These are phyloP conservation scores for Stylosanthes scabra DNA, from an alignment of 331 rosid species.

Conservation along the genomic window DNA sequence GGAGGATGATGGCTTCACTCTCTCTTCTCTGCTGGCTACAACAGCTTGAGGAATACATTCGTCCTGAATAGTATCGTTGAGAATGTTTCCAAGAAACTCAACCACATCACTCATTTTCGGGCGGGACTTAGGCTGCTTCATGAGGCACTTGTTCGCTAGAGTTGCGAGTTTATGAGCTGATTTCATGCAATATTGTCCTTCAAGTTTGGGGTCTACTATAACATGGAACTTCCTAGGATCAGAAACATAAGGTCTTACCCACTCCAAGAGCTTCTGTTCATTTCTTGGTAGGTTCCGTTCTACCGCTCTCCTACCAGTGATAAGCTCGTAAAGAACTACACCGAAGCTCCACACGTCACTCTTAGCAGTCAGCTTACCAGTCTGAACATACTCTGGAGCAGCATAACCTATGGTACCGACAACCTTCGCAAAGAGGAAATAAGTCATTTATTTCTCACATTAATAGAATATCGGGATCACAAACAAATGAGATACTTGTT, in stretches of 20 bases:
- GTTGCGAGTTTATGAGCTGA: conserved; percentile 85
- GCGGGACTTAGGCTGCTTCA: conserved; percentile 87
- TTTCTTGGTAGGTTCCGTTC: conserved; percentile 91
- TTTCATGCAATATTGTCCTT: conserved; percentile 68
- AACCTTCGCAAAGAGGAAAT: conserved; percentile 59
- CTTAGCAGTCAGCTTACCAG: conserved; percentile 88
- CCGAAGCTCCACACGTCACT: conserved; percentile 99
- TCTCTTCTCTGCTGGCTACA: conserved; percentile 44
- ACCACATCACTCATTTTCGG: conserved; percentile 98
- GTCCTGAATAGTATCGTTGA: conserved; percentile 52
- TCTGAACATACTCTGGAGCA: conserved; percentile 98
- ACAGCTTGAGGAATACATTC: conserved; percentile 46
- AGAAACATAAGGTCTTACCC: conserved; percentile 86
- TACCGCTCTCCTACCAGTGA: conserved; percentile 94
- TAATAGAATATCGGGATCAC: conserved; percentile 21
- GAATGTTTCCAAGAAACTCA: conserved; percentile 67
- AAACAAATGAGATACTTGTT: conserved; percentile 26
- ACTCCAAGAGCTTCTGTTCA: conserved; percentile 94
- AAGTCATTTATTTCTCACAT: conserved; percentile 29
- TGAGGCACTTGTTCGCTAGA: conserved; percentile 87
- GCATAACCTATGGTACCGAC: conserved; percentile 98
- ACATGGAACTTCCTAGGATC: conserved; percentile 80
- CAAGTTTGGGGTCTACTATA: conserved; percentile 81
- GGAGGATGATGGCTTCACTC: conserved; percentile 50
- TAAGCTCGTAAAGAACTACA: conserved; percentile 91